Base-by-base conservation (phyloP, 2,329 filamentous ascomycete species). In the Colletotrichum plurivorum region DNA sequence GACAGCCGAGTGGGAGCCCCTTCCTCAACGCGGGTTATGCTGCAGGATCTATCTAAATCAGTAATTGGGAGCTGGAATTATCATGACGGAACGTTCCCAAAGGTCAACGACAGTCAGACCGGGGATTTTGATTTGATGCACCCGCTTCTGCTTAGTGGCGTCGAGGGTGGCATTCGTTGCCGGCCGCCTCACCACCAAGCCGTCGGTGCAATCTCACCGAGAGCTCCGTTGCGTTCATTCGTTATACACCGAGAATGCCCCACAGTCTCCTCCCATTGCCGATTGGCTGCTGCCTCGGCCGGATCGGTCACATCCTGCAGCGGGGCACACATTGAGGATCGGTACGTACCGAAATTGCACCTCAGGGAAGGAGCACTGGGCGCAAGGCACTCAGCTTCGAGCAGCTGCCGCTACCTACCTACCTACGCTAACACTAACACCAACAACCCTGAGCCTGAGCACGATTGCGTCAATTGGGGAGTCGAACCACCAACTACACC, bases 251-350 rank as follows among this genome's bases (percentile, higher is more conserved):
- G 67, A 56, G 16, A 3, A 6, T 13, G 16, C 56, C 56, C 63
- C 7, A 4, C 31, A 36, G 10, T 9, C 27, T 18, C 15, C 2
- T 60, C 12, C 27, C 13, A 22, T 18, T 39, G 31, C 52, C 63
- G 55, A 69, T 66, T 61, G 67, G 56, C 27, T 27, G n/a, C 20
- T 27, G 31, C 55, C 61, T 55, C 48, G 25, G 48, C 55, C 46
- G 36, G 39, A 57, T 57, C 53, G 65, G 36, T 36, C 31, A 36
- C 31, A 36, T 64, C 61, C 49, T 59, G 61, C 61, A 54, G 54
- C 58, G 64, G 64, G 63, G 64, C 64, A 36, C 31, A 2, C 52
- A 55, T 63, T 43, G 22, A 36, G 64, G 64, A 67, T 67, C 64
- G 64, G 58, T 49, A 51, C 31, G 31, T 36, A 36, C 31, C 31